A percentile compares a stretch with the other conserved stretches of the same genome.
These are phyloP conservation scores for Ganoderma lucidum DNA, from an alignment of 1,284 basidiomycete genomes.

Conservation along the genomic window DNA sequence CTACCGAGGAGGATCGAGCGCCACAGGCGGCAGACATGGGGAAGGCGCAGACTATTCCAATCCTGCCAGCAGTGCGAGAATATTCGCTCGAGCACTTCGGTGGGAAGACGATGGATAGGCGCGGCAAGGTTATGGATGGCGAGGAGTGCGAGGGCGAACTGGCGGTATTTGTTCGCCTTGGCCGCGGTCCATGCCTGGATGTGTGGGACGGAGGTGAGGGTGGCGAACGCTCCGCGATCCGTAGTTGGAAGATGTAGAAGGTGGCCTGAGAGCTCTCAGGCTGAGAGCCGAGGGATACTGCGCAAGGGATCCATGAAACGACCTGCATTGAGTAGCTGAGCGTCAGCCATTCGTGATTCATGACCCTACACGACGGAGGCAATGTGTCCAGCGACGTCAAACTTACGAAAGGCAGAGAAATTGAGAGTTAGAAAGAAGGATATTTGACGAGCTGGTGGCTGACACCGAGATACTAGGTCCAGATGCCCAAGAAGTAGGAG, in stretches of 20 bases:
- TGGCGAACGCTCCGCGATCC: background rate
- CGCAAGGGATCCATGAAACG: background rate
- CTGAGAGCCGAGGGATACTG: background rate
- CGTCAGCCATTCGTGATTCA: too few relatives aligned
- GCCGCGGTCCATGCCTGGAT: slow-evolving; percentile 4
- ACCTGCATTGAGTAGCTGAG: background rate
- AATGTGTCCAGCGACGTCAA: background rate
- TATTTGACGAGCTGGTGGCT: too few relatives aligned
- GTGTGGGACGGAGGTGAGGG: background rate
- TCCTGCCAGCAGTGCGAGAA: background rate
- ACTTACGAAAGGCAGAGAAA: background rate
- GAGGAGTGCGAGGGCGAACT: background rate
- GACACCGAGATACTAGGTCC: too few relatives aligned
- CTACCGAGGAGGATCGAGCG: background rate
- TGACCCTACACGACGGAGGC: too few relatives aligned
- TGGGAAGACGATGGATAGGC: slow-evolving; percentile 8
- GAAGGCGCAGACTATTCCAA: background rate
- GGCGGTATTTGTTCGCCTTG: slow-evolving; percentile 8
- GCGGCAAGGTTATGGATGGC: slow-evolving; percentile 4
- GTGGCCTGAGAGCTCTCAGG: background rate
- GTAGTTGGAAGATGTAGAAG: background rate
- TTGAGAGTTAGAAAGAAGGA: too few relatives aligned
- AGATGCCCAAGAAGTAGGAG: too few relatives aligned
- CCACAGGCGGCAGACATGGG: slow-evolving; percentile 8
- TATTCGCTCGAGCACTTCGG: slow-evolving; percentile 1